Percentiles rank a stretch among this genome's conserved stretches.
phyloP scores from a whole-genome alignment of 768 basidiomycete species.

The Suillus ampliporus region DNA sequence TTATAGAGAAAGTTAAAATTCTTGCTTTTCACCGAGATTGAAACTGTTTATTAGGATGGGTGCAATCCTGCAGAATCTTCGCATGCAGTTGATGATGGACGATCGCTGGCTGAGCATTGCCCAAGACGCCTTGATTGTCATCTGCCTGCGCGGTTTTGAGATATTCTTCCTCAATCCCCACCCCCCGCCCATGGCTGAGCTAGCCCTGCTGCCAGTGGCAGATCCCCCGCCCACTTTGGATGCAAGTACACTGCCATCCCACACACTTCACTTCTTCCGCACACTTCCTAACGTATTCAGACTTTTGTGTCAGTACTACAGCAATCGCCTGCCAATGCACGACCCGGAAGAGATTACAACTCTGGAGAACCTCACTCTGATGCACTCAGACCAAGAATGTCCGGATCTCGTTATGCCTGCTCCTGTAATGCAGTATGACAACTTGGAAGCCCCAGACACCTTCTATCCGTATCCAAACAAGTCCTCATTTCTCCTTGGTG shows the following conservation, averaged over 20 bases:
- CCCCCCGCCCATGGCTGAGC: conserved; percentile 1
- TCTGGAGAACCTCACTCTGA: conserved; percentile 2
- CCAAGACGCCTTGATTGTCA: not conserved
- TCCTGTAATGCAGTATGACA: not conserved
- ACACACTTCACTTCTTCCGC: not conserved
- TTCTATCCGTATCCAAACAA: conserved; percentile 24
- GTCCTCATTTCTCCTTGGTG: conserved; percentile 18
- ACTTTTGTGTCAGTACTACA: conserved; percentile 2
- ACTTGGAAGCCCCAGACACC: not conserved
- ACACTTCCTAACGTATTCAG: conserved; percentile 12
- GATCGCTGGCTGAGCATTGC: conserved; percentile 2
- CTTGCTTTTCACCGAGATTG: not conserved
- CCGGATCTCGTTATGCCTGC: not conserved
- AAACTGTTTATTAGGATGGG: not conserved
- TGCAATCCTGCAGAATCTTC: not conserved
- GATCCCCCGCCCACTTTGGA: not conserved
- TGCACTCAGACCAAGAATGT: not conserved
- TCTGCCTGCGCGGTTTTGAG: conserved; percentile 8
- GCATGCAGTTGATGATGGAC: not conserved
- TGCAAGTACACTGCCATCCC: not conserved
- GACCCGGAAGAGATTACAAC: conserved; percentile 9
- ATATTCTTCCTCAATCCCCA: conserved; percentile 9
- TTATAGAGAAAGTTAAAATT: not conserved
- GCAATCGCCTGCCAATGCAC: not conserved
- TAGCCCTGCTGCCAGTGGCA: not conserved